These are phyloP conservation scores for Plectosphaerella sp. DNA, from an alignment of 2,329 filamentous ascomycete species.

Conservation along the genomic window DNA sequence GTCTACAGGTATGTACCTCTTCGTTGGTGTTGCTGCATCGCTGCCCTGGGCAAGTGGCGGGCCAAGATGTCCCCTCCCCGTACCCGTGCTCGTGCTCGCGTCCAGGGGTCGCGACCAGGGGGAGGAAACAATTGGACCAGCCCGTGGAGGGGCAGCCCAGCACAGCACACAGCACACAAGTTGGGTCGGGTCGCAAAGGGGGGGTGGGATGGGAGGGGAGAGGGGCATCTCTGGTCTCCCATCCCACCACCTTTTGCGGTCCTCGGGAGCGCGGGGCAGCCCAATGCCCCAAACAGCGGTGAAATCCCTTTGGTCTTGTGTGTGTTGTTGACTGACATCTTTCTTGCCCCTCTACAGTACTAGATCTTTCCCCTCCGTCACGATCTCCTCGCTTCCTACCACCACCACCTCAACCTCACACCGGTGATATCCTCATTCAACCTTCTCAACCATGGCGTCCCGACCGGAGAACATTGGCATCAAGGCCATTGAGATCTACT, in stretches of 20 bases:
- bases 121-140: background rate
- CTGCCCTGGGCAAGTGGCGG: too few relatives aligned
- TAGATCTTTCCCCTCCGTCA: background rate
- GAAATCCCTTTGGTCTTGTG: slow-evolving; percentile 8
- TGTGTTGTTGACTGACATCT: background rate
- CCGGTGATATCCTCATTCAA: background rate
- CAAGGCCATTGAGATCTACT: slow-evolving; percentile 89
- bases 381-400: background rate
- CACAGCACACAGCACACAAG: background rate
- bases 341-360: slow-evolving; percentile 2
- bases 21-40: too few relatives aligned
- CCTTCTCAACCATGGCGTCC: slow-evolving; percentile 57
- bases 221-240: background rate
- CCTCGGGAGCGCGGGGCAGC: background rate
- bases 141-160: background rate
- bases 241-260: background rate
- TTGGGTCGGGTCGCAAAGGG: too few relatives aligned
- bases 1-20: too few relatives aligned
- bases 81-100: background rate
- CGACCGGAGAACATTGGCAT: slow-evolving; percentile 86
- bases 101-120: too few relatives aligned
- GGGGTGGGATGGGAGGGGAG: too few relatives aligned
- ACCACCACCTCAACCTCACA: background rate
- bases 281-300: slow-evolving; percentile 12
- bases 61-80: slow-evolving; percentile 2